Evolutionary conservation across 345 rosid species (phyloP), one percentile per base, ranked within the genome.

Genomic region (Lumnitzera racemosa): DNA sequence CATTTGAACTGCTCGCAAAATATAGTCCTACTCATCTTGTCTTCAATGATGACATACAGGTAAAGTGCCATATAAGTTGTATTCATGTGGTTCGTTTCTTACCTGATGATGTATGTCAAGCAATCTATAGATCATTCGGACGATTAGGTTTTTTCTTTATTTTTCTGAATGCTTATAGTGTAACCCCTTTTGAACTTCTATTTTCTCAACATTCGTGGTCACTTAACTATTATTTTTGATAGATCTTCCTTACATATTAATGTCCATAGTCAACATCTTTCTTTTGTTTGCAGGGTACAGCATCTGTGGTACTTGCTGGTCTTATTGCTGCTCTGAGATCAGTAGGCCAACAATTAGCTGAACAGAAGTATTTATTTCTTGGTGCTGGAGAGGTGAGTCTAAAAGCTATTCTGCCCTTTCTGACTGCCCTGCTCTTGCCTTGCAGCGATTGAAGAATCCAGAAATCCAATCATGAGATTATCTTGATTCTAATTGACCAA

Each of bases 1-100:
- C 96, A 6, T 89, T 92, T 66, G 98, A 87, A 67, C 88, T 92
- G 20, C 74, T 89, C 59, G 63, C 79, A 23, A 92, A 79, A 76
- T 90, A 86, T 79, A 77, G 87, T 66, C 62, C 78, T 11, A 77
- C 78, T 58, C 98, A 92, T 79, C 98, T 92, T 2, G 98, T 90
- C 72, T 92, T 92, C 76, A 92, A 92, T 50, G 97, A 92, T 65
- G 98, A 92, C 62, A 92, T 92, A 57, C 95, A 92, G 94, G 98
- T 90, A 67, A 74, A 36, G 16, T 43, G 2, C 51, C 41, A 2
- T 47, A 31, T 43, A n/a, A 16, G 46, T 17, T 17, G 47, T 9
- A 7, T 27, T 3, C 10, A 36, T 9, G 43, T 36, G 43, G 10
- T 36, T 36, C 43, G 6, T 36, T 36, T 36, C 43, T 36, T 36